Percentiles rank a stretch among this genome's conserved stretches.
These are phyloP conservation scores for Oxyria digyna DNA, from an alignment of 148 eudicot species.

Conservation along the genomic window DNA sequence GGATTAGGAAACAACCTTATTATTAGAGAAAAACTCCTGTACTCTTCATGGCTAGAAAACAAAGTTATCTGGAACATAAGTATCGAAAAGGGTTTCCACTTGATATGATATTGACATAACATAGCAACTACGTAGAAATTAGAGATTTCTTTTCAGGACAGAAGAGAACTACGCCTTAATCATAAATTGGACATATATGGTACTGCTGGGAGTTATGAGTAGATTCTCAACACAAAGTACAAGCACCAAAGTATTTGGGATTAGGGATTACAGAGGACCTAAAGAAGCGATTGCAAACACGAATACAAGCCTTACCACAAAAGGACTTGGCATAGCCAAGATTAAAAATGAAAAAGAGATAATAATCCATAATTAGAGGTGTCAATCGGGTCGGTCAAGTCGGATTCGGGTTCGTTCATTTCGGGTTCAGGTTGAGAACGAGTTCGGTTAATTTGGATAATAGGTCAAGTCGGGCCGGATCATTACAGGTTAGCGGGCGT, in stretches of 20 bases:
- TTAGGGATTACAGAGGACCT: background rate
- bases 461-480: no score
- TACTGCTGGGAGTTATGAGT: background rate
- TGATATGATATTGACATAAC: background rate
- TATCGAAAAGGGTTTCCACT: background rate
- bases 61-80: background rate
- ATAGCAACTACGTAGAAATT: background rate
- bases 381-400: no score
- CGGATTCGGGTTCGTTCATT: no score
- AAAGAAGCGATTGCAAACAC: background rate
- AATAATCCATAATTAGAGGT: no score
- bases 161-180: background rate
- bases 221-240: background rate
- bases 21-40: background rate
- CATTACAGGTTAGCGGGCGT: no score
- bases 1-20: background rate
- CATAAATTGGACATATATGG: background rate
- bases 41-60: background rate
- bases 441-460: no score
- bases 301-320: background rate
- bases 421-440: no score
- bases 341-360: background rate
- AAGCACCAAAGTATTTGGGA: background rate
- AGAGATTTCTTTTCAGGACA: background rate
- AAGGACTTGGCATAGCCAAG: background rate